phyloP scores from a whole-genome alignment of 192 early-diverging fungal species.

The Mortierella antarctica region DNA sequence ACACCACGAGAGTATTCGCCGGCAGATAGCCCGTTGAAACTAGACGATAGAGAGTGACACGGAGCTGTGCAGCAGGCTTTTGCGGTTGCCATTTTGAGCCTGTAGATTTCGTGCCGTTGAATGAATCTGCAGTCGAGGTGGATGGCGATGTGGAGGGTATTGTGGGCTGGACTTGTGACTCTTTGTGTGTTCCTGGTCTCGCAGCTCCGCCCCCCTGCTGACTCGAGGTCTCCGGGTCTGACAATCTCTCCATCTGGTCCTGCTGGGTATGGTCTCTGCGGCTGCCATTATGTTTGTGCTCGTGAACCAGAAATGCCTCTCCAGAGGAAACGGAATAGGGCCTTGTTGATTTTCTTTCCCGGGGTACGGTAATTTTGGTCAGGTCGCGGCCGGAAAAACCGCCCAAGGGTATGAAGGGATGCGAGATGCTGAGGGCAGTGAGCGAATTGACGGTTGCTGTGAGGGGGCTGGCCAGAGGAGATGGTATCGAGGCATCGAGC shows the following conservation, averaged over 20 bases:
- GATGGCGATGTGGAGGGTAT: not conserved
- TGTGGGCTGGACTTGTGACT: not conserved
- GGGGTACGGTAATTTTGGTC: constrained; percentile 23
- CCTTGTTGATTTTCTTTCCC: constrained; percentile 24
- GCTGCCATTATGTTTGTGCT: not conserved
- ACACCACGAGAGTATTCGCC: constrained; percentile 33
- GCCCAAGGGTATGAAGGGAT: not conserved
- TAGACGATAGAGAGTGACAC: constrained; percentile 45
- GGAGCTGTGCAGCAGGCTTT: constrained; percentile 27
- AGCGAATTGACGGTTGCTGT: constrained; percentile 40
- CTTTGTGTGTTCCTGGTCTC: not conserved
- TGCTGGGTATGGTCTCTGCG: not conserved
- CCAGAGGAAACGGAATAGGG: constrained; percentile 26
- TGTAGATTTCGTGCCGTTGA: not conserved
- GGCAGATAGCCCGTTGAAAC: constrained; percentile 51
- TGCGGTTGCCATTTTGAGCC: constrained; percentile 13
- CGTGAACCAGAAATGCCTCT: constrained; percentile 19
- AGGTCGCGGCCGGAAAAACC: constrained; percentile 19
- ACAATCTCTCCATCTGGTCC: constrained; percentile 16
- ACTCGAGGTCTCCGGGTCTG: constrained; percentile 30
- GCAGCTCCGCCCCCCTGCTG: constrained; percentile 1
- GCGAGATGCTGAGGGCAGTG: constrained; percentile 37
- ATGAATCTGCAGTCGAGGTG: not conserved
- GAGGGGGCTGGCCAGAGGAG: constrained; percentile 37
- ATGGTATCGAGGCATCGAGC: constrained; percentile 15